Base-by-base conservation (phyloP, 2,329 filamentous ascomycete species). In the Neodidymelliopsis sp. region DNA sequence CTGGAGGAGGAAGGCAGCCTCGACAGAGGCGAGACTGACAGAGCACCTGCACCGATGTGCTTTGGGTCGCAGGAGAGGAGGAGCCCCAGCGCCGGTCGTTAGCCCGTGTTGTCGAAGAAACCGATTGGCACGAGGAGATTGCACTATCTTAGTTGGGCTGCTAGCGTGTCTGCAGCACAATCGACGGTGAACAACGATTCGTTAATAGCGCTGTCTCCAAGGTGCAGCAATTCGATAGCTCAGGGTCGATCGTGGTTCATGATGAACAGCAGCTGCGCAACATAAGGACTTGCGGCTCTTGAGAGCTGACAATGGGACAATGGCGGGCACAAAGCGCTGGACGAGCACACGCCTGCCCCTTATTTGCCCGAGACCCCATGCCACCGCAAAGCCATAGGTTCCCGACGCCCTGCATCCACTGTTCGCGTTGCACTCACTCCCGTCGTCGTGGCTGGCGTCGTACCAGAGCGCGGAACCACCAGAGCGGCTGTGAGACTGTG, bases 371-470 rank as follows among this genome's bases (percentile, higher is more conserved):
- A 19, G 33, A 11, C n/a, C 40, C 23, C 13, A 24, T 30, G 20
- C 33, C 34, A 6, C 31, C 36, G 15, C 11, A 23, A 29, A 35
- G 30, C 40, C 35, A 45, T 22, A 57, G 35, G 55, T 49, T 55
- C 50, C 50, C 56, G 39, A 53, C 16, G 34, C 45, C 53, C 53
- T 53, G 53, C 57, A 44, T 52, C 57, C 59, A 52, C 54, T 47
- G 24, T 49, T 57, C 46, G 38, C 50, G 42, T 49, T 54, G 51
- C 52, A 52, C 58, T 37, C 35, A 36, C 51, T 48, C 35, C 57
- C 49, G 43, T 57, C 52, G 50, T 56, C 60, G 62, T 66, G 62
- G 67, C 63, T 65, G 61, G 65, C 45, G 65, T 64, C 41, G 45
- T 59, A 67, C 60, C 53, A 57, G 18, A 42, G 25, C 53, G 53